Conservation (phyloP, 2,329 filamentous ascomycete species). For the Phaeosphaeria sp. region DNA sequence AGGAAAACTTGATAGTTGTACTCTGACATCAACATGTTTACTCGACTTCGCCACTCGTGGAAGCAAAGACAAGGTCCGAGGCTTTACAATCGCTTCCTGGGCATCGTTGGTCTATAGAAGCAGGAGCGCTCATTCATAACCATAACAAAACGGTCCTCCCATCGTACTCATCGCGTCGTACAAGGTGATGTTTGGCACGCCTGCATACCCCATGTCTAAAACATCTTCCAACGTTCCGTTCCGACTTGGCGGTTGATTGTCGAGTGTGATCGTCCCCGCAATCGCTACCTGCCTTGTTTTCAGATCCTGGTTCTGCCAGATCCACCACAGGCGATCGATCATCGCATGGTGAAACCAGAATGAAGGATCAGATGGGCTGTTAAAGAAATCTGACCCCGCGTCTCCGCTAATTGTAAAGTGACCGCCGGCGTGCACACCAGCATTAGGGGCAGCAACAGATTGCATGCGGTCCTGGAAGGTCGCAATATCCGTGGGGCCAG, state of each 20-base stretch:
- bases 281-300: slow-evolving; percentile 47
- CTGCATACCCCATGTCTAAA: slow-evolving; percentile 12
- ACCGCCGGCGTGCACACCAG: slow-evolving; percentile 54
- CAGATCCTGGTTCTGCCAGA: slow-evolving; percentile 56
- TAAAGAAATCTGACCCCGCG: slow-evolving; percentile 46
- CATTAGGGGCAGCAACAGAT: slow-evolving; percentile 33
- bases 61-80: no score
- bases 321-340: slow-evolving; percentile 58
- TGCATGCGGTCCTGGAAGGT: slow-evolving; percentile 49
- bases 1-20: no score
- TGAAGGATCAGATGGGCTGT: slow-evolving; percentile 53
- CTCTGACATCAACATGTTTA: no score
- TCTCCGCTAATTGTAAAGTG: slow-evolving; percentile 36
- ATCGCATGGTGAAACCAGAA: slow-evolving; percentile 58
- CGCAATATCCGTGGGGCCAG: slow-evolving; percentile 28
- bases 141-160: slow-evolving; percentile 53
- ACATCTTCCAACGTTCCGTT: slow-evolving; percentile 55
- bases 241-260: slow-evolving; percentile 51
- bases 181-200: slow-evolving; percentile 34
- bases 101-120: no score
- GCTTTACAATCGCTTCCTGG: no score
- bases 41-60: no score
- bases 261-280: slow-evolving; percentile 53
- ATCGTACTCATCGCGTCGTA: slow-evolving; percentile 50
- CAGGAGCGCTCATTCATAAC: no score